Percentiles rank a stretch among this genome's conserved stretches.
Evolutionary conservation across 2,329 filamentous ascomycete species (phyloP).

Genomic region (Fusarium sp.): DNA sequence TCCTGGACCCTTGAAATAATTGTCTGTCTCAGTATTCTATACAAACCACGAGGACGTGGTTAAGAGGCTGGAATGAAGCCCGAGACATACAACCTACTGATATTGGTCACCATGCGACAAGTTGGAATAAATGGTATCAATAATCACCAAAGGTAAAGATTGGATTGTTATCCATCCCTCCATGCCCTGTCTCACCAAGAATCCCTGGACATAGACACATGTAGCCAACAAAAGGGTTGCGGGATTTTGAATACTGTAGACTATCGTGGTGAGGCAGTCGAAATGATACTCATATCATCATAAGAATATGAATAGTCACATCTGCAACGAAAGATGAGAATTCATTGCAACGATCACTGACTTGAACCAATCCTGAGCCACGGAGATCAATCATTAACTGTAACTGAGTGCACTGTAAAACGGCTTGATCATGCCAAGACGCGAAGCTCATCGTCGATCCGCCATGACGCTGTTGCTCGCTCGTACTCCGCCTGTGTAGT

Average conservation of each 20-base stretch:
- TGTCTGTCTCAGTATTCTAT: not conserved
- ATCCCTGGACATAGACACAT: not conserved
- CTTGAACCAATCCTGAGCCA: constrained; percentile 25
- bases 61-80: constrained; percentile 24
- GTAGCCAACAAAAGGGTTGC: constrained; percentile 4
- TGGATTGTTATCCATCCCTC: constrained; percentile 10
- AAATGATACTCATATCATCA: constrained; percentile 1
- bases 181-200: constrained; percentile 4
- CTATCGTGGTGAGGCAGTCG: not conserved
- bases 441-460: constrained; percentile 35
- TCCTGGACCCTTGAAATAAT: constrained; percentile 5
- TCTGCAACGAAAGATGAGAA: not conserved
- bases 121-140: not conserved
- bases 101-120: not conserved
- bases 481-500: constrained; percentile 26
- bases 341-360: not conserved
- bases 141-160: not conserved
- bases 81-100: constrained; percentile 9
- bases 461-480: constrained; percentile 33
- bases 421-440: constrained; percentile 31
- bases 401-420: constrained; percentile 3
- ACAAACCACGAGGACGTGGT: not conserved
- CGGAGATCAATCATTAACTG: constrained; percentile 10
- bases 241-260: constrained; percentile 27
- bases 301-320: not conserved